Conservation (phyloP, 75 land plant genomes). For the Cupressus sempervirens region DNA sequence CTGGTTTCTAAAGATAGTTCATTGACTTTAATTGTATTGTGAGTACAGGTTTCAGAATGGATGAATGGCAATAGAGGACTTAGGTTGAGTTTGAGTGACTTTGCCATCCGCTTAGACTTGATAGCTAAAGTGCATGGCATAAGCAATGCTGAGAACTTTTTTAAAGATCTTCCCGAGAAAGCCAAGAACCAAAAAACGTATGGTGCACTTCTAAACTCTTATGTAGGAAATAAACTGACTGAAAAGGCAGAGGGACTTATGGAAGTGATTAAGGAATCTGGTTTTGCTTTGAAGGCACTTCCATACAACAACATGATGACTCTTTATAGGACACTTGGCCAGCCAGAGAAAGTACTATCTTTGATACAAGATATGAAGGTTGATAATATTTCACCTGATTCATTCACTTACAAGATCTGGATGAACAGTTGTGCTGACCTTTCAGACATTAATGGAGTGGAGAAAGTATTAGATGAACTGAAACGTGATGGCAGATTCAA, state of each 20-base stretch:
- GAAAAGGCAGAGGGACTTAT: slow-evolving; percentile 52
- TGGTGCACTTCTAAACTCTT: slow-evolving; percentile 62
- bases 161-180: slow-evolving; percentile 23
- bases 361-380: slow-evolving; percentile 40
- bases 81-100: slow-evolving; percentile 16
- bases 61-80: slow-evolving; percentile 30
- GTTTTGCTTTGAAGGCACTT: slow-evolving; percentile 26
- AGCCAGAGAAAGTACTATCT: slow-evolving; percentile 38
- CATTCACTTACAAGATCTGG: slow-evolving; percentile 34
- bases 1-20: not conserved
- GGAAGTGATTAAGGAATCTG: slow-evolving; percentile 44
- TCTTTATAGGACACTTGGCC: slow-evolving; percentile 26
- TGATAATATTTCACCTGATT: slow-evolving; percentile 17
- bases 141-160: slow-evolving; percentile 42
- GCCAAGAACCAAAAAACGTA: slow-evolving; percentile 45
- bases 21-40: not conserved
- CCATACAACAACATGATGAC: slow-evolving; percentile 57
- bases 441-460: slow-evolving; percentile 36
- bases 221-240: slow-evolving; percentile 34
- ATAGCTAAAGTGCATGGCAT: slow-evolving; percentile 37
- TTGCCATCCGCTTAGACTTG: slow-evolving; percentile 35
- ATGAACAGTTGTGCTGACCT: slow-evolving; percentile 34
- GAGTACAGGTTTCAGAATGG: slow-evolving; percentile 53
- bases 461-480: slow-evolving; percentile 35
- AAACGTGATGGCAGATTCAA: slow-evolving; percentile 9